A percentile compares a stretch with the other conserved stretches of the same genome.
Evolutionary conservation across 805 yeast genomes (phyloP).

Genomic region (Saccharomycopsis javanensis): DNA sequence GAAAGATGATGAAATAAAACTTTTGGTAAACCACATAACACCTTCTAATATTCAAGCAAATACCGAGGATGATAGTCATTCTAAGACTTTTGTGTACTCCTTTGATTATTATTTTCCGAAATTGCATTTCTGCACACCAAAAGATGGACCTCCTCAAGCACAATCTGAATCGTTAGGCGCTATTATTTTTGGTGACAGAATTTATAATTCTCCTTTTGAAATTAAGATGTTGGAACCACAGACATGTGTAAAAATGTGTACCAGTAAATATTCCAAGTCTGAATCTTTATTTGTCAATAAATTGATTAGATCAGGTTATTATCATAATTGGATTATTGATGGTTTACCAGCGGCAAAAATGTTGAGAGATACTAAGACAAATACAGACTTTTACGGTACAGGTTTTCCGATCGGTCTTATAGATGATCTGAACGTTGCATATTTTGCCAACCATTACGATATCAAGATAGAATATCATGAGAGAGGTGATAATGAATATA

Average conservation of each 20-base stretch:
- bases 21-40: constrained; percentile 83
- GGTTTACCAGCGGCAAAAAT: constrained; percentile 85
- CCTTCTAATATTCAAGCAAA: constrained; percentile 45
- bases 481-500: constrained; percentile 52
- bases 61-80: constrained; percentile 31
- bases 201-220: constrained; percentile 83
- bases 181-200: constrained; percentile 89
- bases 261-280: constrained; percentile 42
- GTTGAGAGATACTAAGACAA: constrained; percentile 47
- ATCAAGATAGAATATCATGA: constrained; percentile 75
- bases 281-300: constrained; percentile 72
- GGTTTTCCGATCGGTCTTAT: constrained; percentile 75
- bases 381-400: constrained; percentile 57
- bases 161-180: constrained; percentile 90
- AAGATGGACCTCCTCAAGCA: constrained; percentile 35
- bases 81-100: constrained; percentile 54
- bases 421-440: constrained; percentile 46
- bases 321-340: constrained; percentile 88
- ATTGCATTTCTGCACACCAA: constrained; percentile 78
- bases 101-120: constrained; percentile 77
- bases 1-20: constrained; percentile 60
- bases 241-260: constrained; percentile 62
- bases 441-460: constrained; percentile 72
- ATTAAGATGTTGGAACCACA: constrained; percentile 67
- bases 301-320: constrained; percentile 72